phyloP scores from a whole-genome alignment of 2,329 filamentous ascomycete genomes.

The Ceratocystis papillata region DNA sequence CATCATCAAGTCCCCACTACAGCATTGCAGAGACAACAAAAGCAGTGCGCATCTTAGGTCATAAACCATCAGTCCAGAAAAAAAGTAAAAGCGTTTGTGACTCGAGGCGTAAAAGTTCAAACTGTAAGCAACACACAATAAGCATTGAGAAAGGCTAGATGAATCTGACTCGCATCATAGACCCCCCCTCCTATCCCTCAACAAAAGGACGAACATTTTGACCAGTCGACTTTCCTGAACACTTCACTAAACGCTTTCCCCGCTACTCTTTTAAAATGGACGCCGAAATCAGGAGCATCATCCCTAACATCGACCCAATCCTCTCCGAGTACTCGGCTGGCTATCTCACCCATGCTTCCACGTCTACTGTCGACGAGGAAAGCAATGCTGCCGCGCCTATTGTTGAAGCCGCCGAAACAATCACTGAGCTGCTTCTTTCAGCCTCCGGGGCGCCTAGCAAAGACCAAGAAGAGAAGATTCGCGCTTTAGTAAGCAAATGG shows the following conservation, averaged over 20 bases:
- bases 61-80: not conserved
- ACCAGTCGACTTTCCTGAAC: not conserved
- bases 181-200: not conserved
- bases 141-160: not conserved
- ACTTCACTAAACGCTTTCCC: not conserved
- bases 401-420: conserved; percentile 67
- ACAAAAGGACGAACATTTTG: not conserved
- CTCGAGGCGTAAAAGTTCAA: not conserved
- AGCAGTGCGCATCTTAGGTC: not conserved
- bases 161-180: not conserved
- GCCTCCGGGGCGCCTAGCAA: conserved; percentile 74
- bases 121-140: not conserved
- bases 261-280: conserved; percentile 51
- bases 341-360: conserved; percentile 88
- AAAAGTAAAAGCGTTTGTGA: not conserved
- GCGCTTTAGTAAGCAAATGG: conserved; percentile 79
- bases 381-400: conserved; percentile 61
- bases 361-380: conserved; percentile 68
- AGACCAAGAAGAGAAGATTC: conserved; percentile 65
- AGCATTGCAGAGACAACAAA: not conserved
- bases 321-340: conserved; percentile 88
- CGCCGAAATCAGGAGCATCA: conserved; percentile 69
- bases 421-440: conserved; percentile 82
- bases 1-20: conserved; percentile 16
- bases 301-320: conserved; percentile 79